Conservation (phyloP, 2,329 filamentous ascomycete species). For the Fusarium xylarioides region DNA sequence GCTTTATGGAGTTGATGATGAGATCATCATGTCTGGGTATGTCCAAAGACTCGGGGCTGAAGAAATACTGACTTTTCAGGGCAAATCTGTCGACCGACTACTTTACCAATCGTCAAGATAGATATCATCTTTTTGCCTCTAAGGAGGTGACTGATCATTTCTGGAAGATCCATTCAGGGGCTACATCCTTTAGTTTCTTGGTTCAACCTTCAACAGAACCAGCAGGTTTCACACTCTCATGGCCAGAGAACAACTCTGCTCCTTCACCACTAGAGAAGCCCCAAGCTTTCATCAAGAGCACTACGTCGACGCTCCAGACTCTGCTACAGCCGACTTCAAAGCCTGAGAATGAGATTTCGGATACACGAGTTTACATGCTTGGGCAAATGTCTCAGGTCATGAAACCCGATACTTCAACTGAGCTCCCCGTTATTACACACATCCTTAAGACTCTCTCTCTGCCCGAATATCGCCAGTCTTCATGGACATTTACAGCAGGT, state of each 20-base stretch:
- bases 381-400: conserved; percentile 89
- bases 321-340: conserved; percentile 63
- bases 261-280: conserved; percentile 79
- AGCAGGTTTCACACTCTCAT: conserved; percentile 70
- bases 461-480: conserved; percentile 71
- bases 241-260: conserved; percentile 78
- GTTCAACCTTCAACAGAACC: conserved; percentile 69
- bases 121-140: conserved; percentile 91
- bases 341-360: conserved; percentile 44
- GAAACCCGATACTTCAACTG: conserved; percentile 82
- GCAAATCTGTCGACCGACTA: conserved; percentile 94
- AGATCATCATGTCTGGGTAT: conserved; percentile 91
- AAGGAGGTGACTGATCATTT: conserved; percentile 85
- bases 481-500: conserved; percentile 96
- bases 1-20: conserved; percentile 93
- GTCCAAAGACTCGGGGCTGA: fast-evolving
- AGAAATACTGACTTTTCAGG: conserved; percentile 44
- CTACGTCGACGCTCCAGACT: conserved; percentile 72
- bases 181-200: conserved; percentile 83
- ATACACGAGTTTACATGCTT: conserved; percentile 86
- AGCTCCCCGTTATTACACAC: conserved; percentile 81
- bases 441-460: conserved; percentile 75
- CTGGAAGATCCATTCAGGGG: conserved; percentile 75
- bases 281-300: conserved; percentile 72
- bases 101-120: conserved; percentile 93